phyloP scores from a whole-genome alignment of 2,329 filamentous ascomycete species.

The Fusarium austroafricanum region DNA sequence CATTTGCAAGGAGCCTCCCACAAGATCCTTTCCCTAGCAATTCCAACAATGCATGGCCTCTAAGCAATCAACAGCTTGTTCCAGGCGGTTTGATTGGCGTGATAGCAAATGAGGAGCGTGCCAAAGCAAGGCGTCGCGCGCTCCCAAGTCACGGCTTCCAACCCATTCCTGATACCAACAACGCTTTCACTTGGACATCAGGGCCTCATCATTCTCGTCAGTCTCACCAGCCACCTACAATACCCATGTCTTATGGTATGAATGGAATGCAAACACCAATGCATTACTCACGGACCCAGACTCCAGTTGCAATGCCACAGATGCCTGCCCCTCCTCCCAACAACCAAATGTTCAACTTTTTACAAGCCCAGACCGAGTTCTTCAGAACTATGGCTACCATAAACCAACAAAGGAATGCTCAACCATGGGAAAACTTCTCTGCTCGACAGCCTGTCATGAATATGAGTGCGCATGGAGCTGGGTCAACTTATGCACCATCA shows the following conservation, averaged over 20 bases:
- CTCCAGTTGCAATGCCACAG: conserved; percentile 11
- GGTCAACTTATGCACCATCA: background rate
- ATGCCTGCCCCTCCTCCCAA: background rate
- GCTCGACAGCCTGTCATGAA: conserved; percentile 1
- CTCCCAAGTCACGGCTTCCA: conserved; percentile 30
- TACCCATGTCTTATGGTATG: background rate
- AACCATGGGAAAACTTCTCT: background rate
- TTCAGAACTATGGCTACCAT: conserved; percentile 17
- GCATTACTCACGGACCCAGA: conserved; percentile 10
- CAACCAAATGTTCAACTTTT: conserved; percentile 14
- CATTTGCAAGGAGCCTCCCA: conserved; percentile 2
- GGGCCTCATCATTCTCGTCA: background rate
- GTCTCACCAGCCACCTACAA: background rate
- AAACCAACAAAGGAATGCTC: conserved; percentile 7
- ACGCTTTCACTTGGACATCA: conserved; percentile 16
- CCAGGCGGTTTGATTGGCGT: conserved; percentile 27
- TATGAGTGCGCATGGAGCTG: background rate
- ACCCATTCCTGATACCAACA: conserved; percentile 19
- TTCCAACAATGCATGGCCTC: background rate
- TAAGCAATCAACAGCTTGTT: conserved; percentile 14
- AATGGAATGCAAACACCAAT: background rate
- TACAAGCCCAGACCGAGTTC: conserved; percentile 27
- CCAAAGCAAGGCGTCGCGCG: conserved; percentile 20
- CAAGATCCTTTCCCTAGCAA: background rate
- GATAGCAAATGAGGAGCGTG: conserved; percentile 30